A percentile compares a stretch with the other conserved stretches of the same genome.
Conservation (phyloP, 169 alveolate species). For the Plasmodium ovale region DNA sequence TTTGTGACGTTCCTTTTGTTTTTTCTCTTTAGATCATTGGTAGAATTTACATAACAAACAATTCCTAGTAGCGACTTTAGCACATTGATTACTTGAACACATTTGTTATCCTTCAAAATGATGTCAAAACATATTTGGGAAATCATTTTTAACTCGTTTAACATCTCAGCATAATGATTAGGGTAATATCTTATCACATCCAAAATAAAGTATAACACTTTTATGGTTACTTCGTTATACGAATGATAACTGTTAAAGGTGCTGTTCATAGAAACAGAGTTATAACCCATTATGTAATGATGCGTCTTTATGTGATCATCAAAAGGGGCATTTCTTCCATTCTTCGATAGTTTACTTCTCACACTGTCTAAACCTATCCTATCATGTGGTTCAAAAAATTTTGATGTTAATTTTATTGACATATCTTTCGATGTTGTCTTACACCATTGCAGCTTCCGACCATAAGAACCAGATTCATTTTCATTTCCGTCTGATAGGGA, state of each 20-base stretch:
- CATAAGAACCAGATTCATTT: background rate
- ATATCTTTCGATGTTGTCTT: too few relatives aligned
- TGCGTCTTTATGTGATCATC: constrained; percentile 5
- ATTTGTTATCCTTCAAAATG: constrained; percentile 52
- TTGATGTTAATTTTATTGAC: background rate
- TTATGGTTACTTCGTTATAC: constrained; percentile 40
- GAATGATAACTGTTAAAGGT: constrained; percentile 51
- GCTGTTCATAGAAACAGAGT: constrained; percentile 28
- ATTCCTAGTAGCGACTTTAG: constrained; percentile 41
- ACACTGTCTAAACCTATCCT: background rate
- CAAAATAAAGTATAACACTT: constrained; percentile 34
- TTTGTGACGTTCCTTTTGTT: background rate
- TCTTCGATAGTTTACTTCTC: background rate
- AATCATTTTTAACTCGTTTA: constrained; percentile 41
- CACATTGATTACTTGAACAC: constrained; percentile 27
- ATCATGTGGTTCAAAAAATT: background rate
- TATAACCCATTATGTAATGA: constrained; percentile 36
- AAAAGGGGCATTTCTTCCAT: background rate
- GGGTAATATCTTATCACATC: constrained; percentile 26
- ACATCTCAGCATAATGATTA: constrained; percentile 2
- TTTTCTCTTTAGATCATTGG: background rate
- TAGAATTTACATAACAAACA: constrained; percentile 24
- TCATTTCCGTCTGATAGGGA: constrained; percentile 26
- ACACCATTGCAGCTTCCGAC: background rate
- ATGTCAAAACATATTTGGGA: constrained; percentile 49